These are phyloP conservation scores for Aristolochia contorta DNA, from an alignment of 164 flowering plant genomes.

Conservation along the genomic window DNA sequence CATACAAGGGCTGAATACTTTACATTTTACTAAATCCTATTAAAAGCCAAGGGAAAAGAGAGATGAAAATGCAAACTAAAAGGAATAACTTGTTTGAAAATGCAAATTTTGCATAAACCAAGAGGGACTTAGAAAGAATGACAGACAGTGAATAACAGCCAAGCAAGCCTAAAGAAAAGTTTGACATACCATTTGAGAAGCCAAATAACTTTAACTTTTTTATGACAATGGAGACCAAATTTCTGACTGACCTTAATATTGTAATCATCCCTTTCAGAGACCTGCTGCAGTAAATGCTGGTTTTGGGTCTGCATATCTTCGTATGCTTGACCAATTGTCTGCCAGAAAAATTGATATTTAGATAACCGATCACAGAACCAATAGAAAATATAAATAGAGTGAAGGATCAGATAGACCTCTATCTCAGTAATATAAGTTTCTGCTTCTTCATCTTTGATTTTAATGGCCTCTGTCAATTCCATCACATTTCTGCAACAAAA, in stretches of 20 bases:
- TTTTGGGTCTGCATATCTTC: slow-evolving; percentile 93
- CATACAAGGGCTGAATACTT: not conserved
- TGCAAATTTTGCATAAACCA: too few relatives aligned
- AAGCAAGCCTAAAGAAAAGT: too few relatives aligned
- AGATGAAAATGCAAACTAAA: too few relatives aligned
- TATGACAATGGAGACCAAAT: not conserved
- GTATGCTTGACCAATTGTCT: slow-evolving; percentile 91
- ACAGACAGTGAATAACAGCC: too few relatives aligned
- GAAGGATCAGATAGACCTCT: slow-evolving; percentile 36
- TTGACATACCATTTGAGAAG: not conserved
- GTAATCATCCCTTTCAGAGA: slow-evolving; percentile 75
- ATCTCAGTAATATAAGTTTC: slow-evolving; percentile 90
- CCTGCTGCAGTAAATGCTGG: slow-evolving; percentile 63
- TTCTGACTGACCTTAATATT: slow-evolving; percentile 57
- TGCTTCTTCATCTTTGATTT: slow-evolving; percentile 65
- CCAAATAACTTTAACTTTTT: not conserved
- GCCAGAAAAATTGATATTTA: slow-evolving; percentile 8
- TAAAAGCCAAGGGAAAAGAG: too few relatives aligned
- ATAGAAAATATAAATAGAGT: not conserved
- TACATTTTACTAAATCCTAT: not conserved
- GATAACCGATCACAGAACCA: not conserved
- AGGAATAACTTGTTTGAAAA: too few relatives aligned
- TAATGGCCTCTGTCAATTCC: slow-evolving; percentile 79
- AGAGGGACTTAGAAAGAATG: too few relatives aligned
- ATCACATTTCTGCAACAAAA: slow-evolving; percentile 49